Evolutionary conservation across 345 rosid genomes (phyloP), one percentile per base, ranked within the genome.

Genomic region (Citrus unshiu): DNA sequence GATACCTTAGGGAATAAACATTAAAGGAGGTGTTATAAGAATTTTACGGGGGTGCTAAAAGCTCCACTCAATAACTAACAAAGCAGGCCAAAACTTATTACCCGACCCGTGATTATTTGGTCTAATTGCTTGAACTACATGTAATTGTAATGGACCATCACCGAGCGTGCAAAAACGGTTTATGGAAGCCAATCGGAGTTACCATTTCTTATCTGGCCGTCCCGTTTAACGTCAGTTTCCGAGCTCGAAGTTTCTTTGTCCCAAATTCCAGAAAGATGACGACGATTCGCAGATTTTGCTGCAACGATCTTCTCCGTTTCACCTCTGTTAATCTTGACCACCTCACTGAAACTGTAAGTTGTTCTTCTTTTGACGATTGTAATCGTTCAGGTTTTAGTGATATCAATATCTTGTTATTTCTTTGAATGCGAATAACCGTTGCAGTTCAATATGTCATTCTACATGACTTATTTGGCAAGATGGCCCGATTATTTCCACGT

Each of bases 401-500:
- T 29, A 39, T 37, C 10, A 21, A 74, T 13, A 49, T 49, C 43
- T 32, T 30, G 32, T n/a, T 73, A 22, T 13, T 60, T 64, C 18
- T 22, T 32, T 24, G 57, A 6, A 49, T 32, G 57, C 63, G 9
- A 7, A 21, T 51, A 7, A 61, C 62, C 73, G 25, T 59, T 63
- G 4, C 89, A 96, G 98, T 96, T 96, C 83, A 94, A 94, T 68
- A 94, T 97, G 99, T 92, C 98, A 2, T 93, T 93, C 77, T 97
- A 97, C 83, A 93, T 94, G 99, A 94, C 95, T 74, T 97, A 94
- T 85, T 83, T 97, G 85, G 98, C 98, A 74, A 88, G 97, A 75
- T 94, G 97, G 97, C 99, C 97, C 4, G 98, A 97, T 81, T 94
- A 92, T 85, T 97, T 94, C 73, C 98, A 93, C 83, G 98, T 97